Base-by-base conservation (phyloP, 768 basidiomycete species). In the Cyclocybe aegerita region DNA sequence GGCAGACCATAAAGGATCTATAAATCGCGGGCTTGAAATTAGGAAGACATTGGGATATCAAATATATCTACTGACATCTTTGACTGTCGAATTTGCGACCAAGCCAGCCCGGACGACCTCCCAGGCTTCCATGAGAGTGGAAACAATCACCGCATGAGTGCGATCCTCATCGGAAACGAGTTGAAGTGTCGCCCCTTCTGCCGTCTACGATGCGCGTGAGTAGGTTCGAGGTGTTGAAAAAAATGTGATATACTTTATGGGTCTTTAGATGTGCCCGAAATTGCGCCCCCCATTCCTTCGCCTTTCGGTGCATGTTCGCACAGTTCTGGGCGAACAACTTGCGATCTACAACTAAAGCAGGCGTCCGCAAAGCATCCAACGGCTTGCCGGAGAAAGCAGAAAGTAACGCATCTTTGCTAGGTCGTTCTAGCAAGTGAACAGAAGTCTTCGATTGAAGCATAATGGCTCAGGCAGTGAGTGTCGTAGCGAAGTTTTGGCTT, bases 221-320 rank as follows among this genome's bases (percentile, higher is more conserved):
- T 29, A 29, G 12, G 30, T 16, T 38, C n/a, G 31, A 37, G 23
- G 37, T 46, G 31, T 39, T 9, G 14, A 8, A 11, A 8, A 16
- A 30, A 14, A 9, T 37, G 12, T 29, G 8, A 34, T 60, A 23
- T 62, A 84, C 87, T 76, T 90, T 90, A 64, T 90, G 88, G 0
- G 87, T 88, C 70, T 94, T 95, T 46, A 94, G 76, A 66, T 94
- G 93, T 4, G 85, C 88, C 42, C 92, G 75, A 65, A 94, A 93
- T 7, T 61, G 72, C 11, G 88, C 83, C 2, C 83, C 84, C 78
- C 86, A 87, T 23, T 75, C 73, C 48, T 74, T 74, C 10, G 88
- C 81, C 37, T 80, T 83, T 43, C 71, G 64, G 56, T 88, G 85
- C 85, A 94, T 91, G 50, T 65, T 70, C 9, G 77, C 77, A 65